Evolutionary conservation across 1,284 basidiomycete species (phyloP).

Genomic region (Anthracocystis walkeri): DNA sequence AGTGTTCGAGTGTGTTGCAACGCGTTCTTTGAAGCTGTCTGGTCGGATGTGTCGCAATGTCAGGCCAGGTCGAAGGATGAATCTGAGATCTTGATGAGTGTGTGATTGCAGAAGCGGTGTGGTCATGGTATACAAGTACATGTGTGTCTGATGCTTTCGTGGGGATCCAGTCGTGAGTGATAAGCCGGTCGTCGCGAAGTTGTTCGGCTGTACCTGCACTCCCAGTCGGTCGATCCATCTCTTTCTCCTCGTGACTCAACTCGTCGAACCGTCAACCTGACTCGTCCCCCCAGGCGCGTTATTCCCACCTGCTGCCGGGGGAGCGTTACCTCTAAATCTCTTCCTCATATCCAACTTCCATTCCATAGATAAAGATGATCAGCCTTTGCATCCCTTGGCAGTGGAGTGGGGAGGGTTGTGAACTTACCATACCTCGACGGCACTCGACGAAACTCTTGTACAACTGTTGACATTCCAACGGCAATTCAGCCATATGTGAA

Average conservation of each 20-base stretch:
- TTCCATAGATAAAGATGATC: no score
- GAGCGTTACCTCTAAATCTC: constrained; percentile 55
- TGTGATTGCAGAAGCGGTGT: neutral
- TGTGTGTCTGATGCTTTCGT: neutral
- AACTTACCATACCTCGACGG: constrained; percentile 56
- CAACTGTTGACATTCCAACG: constrained; percentile 56
- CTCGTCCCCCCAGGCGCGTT: constrained; percentile 52
- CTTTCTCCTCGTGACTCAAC: neutral
- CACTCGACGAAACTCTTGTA: constrained; percentile 62
- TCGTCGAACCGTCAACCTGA: constrained; percentile 23
- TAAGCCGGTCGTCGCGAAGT: no score
- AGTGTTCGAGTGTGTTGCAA: no score
- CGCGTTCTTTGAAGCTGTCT: no score
- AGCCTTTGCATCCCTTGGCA: neutral
- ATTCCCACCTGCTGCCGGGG: constrained; percentile 35
- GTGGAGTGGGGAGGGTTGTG: no score
- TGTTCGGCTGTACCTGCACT: no score
- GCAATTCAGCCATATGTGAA: constrained; percentile 53
- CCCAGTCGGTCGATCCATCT: neutral
- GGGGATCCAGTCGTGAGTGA: neutral
- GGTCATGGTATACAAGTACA: neutral
- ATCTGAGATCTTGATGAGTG: neutral
- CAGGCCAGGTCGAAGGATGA: no score
- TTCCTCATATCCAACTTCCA: constrained; percentile 62
- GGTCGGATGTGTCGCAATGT: no score